Base-by-base conservation (phyloP, 768 basidiomycete species). In the Austroboletus eburneus region DNA sequence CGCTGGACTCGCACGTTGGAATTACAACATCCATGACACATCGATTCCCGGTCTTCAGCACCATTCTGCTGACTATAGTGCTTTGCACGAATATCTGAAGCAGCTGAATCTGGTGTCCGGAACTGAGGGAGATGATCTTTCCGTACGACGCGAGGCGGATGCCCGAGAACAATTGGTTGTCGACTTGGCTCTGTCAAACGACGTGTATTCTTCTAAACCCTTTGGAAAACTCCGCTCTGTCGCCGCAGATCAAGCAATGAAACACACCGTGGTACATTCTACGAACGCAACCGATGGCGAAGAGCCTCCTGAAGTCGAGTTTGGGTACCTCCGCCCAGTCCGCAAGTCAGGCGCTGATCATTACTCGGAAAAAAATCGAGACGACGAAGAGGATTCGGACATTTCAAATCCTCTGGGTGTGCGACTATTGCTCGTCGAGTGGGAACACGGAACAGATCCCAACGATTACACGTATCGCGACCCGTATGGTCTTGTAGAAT, bases 381-480 rank as follows among this genome's bases (percentile, higher is more conserved):
- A 55, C 5, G 18, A 34, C 5, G 36, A 47, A 18, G 50, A 55
- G 14, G 52, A 59, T 14, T 22, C 48, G 12, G 48, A 53, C 22
- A 52, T 73, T 17, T 58, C 59, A 24, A 65, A 58, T 52, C 75
- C 81, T 0, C 62, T 73, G 3, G 83, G 83, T 3, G 80, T 84
- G 9, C 73, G 82, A 23, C 69, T 82, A 18, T 70, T 91, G 33
- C 62, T 91, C 45, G 73, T 76, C 46, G 83, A 85, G 35, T 91
- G 88, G 88, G 72, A 78, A 41, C 49, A 78, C 20, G 80, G 83
- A 12, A 52, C 66, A 3, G 69, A 80, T 61, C 77, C 79, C 4
- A 63, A 69, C 3, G 58, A 72, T 6, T 83, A 79, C 52, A 54
- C 58, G 3, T 85, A 80, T 56, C 60, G 51, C 9, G 81, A 87